phyloP scores from a whole-genome alignment of 2,329 filamentous ascomycete species.

The Sclerotinia subarctica region DNA sequence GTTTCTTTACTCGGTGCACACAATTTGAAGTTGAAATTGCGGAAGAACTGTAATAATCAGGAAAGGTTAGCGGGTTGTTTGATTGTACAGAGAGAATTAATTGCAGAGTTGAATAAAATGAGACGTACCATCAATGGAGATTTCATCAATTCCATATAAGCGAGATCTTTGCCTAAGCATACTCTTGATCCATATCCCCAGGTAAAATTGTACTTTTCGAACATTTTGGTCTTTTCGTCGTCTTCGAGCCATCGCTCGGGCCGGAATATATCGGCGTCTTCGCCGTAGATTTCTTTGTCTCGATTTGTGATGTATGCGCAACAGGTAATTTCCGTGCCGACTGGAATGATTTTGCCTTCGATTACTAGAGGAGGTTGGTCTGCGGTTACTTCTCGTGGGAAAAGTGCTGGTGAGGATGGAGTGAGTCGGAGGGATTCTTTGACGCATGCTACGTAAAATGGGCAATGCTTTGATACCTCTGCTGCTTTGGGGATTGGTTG shows the following conservation, averaged over 20 bases:
- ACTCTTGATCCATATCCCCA: slow-evolving; percentile 17
- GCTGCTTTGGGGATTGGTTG: not conserved
- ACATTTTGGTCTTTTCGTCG: not conserved
- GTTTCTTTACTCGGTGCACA: slow-evolving; percentile 3
- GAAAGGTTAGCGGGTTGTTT: not conserved
- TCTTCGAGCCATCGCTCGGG: slow-evolving; percentile 17
- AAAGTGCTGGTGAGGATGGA: slow-evolving; percentile 9
- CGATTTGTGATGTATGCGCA: not conserved
- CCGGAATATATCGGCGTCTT: slow-evolving; percentile 12
- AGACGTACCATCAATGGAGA: slow-evolving; percentile 1
- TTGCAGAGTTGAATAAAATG: not conserved
- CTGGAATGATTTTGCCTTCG: slow-evolving; percentile 2
- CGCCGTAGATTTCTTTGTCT: slow-evolving; percentile 11
- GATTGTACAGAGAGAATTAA: no score
- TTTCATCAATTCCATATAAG: slow-evolving; percentile 16
- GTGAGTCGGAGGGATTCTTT: slow-evolving; percentile 15
- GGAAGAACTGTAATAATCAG: not conserved
- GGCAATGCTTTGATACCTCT: not conserved
- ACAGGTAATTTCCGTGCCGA: slow-evolving; percentile 5
- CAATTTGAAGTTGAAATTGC: not conserved
- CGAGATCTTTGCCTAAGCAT: slow-evolving; percentile 17
- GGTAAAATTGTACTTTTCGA: slow-evolving; percentile 15
- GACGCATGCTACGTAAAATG: slow-evolving; percentile 13
- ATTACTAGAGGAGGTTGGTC: not conserved
- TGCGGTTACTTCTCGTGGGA: slow-evolving; percentile 11